A percentile compares a stretch with the other conserved stretches of the same genome.
phyloP scores from a whole-genome alignment of 1,284 basidiomycete genomes.

The Naganishia sp. region DNA sequence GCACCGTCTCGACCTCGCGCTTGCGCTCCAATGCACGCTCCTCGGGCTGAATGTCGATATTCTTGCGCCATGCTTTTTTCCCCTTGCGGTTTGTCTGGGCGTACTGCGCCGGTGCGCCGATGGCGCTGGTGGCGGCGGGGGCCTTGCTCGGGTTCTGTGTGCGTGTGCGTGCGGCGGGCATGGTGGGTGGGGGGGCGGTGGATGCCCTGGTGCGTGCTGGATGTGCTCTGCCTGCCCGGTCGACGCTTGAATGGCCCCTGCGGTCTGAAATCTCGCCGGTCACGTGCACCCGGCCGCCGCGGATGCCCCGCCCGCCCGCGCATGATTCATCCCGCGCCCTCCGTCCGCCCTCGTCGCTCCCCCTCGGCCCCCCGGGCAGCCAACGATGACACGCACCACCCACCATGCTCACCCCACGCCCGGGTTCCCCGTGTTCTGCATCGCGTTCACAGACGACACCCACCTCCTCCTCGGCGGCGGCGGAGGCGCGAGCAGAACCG shows the following conservation, averaged over 20 bases:
- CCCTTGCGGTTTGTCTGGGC: conserved; percentile 79
- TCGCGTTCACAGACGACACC: conserved; percentile 72
- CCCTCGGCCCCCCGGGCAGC: background rate
- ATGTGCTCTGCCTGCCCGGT: background rate
- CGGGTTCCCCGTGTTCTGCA: conserved; percentile 82
- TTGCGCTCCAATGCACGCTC: conserved; percentile 72
- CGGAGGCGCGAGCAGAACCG: conserved; percentile 74
- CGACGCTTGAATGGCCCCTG: background rate
- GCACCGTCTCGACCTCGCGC: conserved; percentile 72
- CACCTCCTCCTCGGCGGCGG: conserved; percentile 86
- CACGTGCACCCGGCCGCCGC: conserved; percentile 4
- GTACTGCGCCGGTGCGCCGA: conserved; percentile 66
- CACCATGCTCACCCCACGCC: conserved; percentile 75
- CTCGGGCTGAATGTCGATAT: conserved; percentile 75
- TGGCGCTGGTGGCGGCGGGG: conserved; percentile 11
- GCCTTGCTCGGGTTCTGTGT: conserved; percentile 28
- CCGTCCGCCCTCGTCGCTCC: background rate
- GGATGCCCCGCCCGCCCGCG: too few species aligned
- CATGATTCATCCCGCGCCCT: background rate
- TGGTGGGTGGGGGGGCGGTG: conserved; percentile 2
- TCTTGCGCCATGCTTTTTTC: conserved; percentile 90
- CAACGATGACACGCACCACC: conserved; percentile 67
- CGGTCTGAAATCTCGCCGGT: conserved; percentile 21
- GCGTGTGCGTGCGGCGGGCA: conserved; percentile 14
- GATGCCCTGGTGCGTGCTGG: background rate